Percentiles rank a stretch among this genome's conserved stretches.
Conservation (phyloP, 306 rosid species). For the Senna tora region DNA sequence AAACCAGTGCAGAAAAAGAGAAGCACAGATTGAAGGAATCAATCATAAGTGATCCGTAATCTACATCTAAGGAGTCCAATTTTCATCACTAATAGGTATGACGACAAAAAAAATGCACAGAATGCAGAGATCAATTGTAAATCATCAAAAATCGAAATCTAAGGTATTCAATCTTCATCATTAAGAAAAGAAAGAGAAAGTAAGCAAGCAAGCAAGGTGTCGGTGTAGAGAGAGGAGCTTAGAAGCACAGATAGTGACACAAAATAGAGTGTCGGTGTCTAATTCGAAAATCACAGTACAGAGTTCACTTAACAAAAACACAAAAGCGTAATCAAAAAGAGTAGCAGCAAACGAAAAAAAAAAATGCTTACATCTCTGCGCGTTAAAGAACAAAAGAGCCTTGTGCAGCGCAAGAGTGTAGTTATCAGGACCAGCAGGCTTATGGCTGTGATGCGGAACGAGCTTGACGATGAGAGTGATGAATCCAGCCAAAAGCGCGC, state of each 20-base stretch:
- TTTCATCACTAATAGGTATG: not conserved
- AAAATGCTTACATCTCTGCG: constrained; percentile 58
- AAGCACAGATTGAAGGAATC: not conserved
- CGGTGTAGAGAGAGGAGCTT: too few relatives aligned
- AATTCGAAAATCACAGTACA: not conserved
- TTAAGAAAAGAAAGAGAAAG: not conserved
- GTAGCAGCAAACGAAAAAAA: not conserved
- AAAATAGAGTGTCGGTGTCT: not conserved
- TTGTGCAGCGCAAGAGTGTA: constrained; percentile 83
- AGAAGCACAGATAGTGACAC: not conserved
- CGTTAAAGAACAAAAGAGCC: constrained; percentile 88
- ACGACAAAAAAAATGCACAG: too few relatives aligned
- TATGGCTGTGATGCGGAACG: constrained; percentile 70
- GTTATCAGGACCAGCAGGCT: constrained; percentile 64
- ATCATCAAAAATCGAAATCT: not conserved
- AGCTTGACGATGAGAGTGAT: constrained; percentile 71
- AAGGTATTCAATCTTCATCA: not conserved
- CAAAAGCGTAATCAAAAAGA: too few relatives aligned
- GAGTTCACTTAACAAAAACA: not conserved
- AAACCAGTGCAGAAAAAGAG: not conserved
- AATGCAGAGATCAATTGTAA: not conserved
- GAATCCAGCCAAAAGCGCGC: constrained; percentile 66
- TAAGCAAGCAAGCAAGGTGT: too few relatives aligned
- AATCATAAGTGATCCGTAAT: not conserved
- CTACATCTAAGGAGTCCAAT: not conserved